Evolutionary conservation across 345 rosid genomes (phyloP).

Genomic region (Ceriops tagal): DNA sequence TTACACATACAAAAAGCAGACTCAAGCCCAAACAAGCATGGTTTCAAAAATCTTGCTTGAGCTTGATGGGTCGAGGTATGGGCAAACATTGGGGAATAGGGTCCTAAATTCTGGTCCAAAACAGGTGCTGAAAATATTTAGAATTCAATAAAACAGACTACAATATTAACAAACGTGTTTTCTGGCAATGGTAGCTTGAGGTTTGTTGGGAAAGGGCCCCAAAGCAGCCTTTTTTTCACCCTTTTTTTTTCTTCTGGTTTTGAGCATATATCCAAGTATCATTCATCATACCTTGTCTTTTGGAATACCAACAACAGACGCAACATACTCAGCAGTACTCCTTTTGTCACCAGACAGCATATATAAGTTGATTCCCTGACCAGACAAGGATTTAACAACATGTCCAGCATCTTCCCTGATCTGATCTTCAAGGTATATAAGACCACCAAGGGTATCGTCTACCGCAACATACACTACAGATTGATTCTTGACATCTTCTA

Average conservation of each 20-base stretch:
- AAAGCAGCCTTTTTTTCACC: background rate
- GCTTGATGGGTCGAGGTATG: too few relatives aligned
- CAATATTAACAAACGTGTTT: background rate
- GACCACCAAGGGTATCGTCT: constrained; percentile 68
- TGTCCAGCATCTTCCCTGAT: constrained; percentile 83
- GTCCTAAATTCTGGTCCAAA: too few relatives aligned
- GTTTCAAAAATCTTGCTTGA: too few relatives aligned
- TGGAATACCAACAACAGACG: constrained; percentile 81
- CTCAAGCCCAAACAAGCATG: too few relatives aligned
- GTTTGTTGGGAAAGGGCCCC: background rate
- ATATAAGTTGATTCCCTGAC: constrained; percentile 69
- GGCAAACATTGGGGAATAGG: too few relatives aligned
- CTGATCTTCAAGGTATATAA: constrained; percentile 79
- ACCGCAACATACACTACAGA: constrained; percentile 84
- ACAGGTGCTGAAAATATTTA: too few relatives aligned
- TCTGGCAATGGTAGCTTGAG: background rate
- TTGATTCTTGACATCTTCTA: constrained; percentile 53
- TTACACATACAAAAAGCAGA: too few relatives aligned
- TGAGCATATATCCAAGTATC: background rate
- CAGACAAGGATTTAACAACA: constrained; percentile 62
- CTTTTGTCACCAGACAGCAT: constrained; percentile 95
- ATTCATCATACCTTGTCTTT: constrained; percentile 55
- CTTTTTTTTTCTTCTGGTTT: too few relatives aligned
- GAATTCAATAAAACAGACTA: background rate
- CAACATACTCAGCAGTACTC: constrained; percentile 78